Base-by-base conservation (phyloP, 345 rosid species). In the Aquilaria malaccensis region DNA sequence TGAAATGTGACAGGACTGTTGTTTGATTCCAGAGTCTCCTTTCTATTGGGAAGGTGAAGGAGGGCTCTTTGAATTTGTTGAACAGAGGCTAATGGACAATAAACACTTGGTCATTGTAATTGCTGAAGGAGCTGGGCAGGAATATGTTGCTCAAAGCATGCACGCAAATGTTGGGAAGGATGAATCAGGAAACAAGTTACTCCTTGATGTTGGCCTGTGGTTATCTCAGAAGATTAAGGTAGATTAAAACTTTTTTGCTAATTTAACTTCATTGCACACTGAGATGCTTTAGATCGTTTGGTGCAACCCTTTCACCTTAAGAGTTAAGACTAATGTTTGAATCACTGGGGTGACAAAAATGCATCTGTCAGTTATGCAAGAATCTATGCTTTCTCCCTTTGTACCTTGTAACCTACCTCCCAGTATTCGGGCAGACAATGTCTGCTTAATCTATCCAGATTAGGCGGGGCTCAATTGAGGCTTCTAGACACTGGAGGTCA, bases 61-160 rank as follows among this genome's bases (percentile, higher is more conserved):
- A 70, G 98, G 98, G 55, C 96, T 89, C 61, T 87, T 81, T 77
- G 91, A 93, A 69, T 93, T 81, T 76, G 67, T 87, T 11, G 95
- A 87, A 66, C 77, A 75, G 59, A 79, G 85, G 66, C 82, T 93
- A 13, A 87, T 84, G 69, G 97, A 93, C 72, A 85, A 89, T 63
- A 75, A 86, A 52, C 98, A 93, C 71, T 51, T 87, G 72, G 86
- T 93, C 65, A 81, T 89, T 70, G 98, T 92, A 66, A 66, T 85
- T 59, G 98, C 98, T 6, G 98, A 92, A 85, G 97, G 98, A 64
- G 95, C 98, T 15, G 98, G 98, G 15, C 98, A 92, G 72, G 95
- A 87, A 48, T 80, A 74, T 72, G 79, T 89, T 71, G 78, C 96
- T 52, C 77, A 78, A 74, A 81, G 79, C 77, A 79, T 79, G 78